Evolutionary conservation across 2,329 filamentous ascomycete species (phyloP).

Genomic region (Neoscytalidium dimidiatum): DNA sequence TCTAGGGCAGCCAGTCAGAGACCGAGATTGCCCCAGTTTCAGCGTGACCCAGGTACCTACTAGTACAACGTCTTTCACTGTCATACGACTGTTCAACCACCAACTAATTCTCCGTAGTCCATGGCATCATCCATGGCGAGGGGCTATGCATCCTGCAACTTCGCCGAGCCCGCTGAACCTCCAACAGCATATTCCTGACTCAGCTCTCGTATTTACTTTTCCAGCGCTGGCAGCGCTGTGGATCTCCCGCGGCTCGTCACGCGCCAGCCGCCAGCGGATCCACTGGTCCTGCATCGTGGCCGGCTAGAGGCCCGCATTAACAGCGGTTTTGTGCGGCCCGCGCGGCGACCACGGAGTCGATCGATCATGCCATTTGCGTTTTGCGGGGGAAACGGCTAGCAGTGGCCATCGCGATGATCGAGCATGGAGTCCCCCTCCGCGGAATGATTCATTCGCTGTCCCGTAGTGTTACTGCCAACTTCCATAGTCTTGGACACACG

Average conservation of each 20-base stretch:
- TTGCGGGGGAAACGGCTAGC: background rate
- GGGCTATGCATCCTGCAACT: background rate
- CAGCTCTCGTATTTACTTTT: background rate
- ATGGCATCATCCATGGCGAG: background rate
- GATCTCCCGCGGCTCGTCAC: background rate
- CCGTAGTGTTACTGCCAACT: background rate
- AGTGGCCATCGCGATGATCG: background rate
- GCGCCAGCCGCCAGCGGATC: background rate
- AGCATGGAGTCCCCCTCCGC: background rate
- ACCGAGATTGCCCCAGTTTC: background rate
- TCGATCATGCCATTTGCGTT: background rate
- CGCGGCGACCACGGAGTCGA: background rate
- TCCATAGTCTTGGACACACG: background rate
- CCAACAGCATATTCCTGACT: background rate
- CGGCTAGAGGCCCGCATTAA: background rate
- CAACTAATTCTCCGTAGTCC: background rate
- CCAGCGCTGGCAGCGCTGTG: background rate
- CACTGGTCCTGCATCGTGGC: background rate
- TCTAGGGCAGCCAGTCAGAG: background rate
- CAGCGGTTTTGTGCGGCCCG: background rate
- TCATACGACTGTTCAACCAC: background rate
- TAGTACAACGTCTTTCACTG: background rate
- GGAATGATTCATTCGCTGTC: background rate
- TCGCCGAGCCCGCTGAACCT: background rate
- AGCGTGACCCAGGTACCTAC: background rate